Evolutionary conservation across 176 grass and related monocot species (phyloP).

Genomic region (Zoysia pacifica): DNA sequence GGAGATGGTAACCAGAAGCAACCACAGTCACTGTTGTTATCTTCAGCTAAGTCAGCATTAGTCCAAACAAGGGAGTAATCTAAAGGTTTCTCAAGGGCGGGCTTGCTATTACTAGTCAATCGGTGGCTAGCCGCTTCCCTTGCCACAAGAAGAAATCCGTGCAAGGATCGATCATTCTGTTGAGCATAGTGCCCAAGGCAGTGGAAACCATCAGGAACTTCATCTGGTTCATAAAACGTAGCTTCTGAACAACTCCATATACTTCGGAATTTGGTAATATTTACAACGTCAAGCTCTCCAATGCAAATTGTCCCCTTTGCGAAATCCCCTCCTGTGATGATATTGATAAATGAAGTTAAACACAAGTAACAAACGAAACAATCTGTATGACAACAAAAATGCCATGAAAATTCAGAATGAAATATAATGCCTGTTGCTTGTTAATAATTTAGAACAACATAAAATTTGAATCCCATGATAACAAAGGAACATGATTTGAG

Average conservation of each 20-base stretch:
- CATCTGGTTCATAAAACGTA: slow-evolving; percentile 75
- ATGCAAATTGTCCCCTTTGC: slow-evolving; percentile 69
- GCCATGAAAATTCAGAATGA: not conserved
- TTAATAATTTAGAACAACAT: not conserved
- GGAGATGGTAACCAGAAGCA: slow-evolving; percentile 69
- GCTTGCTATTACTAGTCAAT: slow-evolving; percentile 20
- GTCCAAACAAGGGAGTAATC: slow-evolving; percentile 85
- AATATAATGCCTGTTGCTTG: too few relatives aligned
- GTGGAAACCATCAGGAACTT: slow-evolving; percentile 71
- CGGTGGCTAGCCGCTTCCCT: slow-evolving; percentile 46
- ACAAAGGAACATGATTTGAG: not conserved
- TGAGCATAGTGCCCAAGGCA: slow-evolving; percentile 90
- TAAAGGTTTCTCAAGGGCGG: slow-evolving; percentile 73
- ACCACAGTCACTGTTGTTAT: slow-evolving; percentile 57
- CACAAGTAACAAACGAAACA: not conserved
- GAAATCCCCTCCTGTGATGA: slow-evolving; percentile 68
- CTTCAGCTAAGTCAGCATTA: slow-evolving; percentile 40
- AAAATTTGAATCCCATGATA: not conserved
- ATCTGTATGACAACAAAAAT: not conserved
- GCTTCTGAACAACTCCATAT: slow-evolving; percentile 75
- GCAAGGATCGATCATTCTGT: slow-evolving; percentile 49
- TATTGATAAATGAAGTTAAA: slow-evolving; percentile 19
- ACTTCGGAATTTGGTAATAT: slow-evolving; percentile 51
- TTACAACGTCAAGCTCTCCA: slow-evolving; percentile 65
- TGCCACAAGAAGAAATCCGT: slow-evolving; percentile 78